Conservation (phyloP, 345 rosid genomes). For the Eucalyptus tenuipes region DNA sequence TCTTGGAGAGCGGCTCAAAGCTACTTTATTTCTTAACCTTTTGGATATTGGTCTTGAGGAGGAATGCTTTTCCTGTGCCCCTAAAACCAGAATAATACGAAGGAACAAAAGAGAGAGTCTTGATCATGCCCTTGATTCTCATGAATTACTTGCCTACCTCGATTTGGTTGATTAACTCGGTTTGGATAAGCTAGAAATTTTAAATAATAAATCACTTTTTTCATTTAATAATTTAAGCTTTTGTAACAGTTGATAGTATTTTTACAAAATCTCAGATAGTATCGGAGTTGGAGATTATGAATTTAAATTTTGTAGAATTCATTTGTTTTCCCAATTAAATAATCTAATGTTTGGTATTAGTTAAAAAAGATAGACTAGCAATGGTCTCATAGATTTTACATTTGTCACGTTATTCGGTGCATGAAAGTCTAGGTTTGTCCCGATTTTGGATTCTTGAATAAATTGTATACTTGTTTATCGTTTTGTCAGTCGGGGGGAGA, state of each 20-base stretch:
- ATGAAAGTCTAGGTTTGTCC: neutral
- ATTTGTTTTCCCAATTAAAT: too few relatives aligned
- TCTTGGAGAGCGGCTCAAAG: neutral
- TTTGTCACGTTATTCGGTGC: neutral
- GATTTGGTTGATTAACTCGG: neutral
- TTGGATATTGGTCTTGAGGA: neutral
- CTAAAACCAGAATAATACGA: neutral
- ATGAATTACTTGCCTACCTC: neutral
- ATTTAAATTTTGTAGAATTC: too few relatives aligned
- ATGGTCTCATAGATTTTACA: neutral
- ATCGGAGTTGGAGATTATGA: rapidly evolving
- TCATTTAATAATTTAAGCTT: too few relatives aligned
- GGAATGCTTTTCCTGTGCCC: neutral
- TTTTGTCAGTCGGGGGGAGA: neutral
- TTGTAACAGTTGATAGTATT: rapidly evolving
- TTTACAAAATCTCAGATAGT: rapidly evolving
- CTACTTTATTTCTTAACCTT: neutral
- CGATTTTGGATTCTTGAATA: neutral
- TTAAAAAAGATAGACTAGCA: too few relatives aligned
- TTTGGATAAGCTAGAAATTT: too few relatives aligned
- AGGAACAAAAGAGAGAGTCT: neutral
- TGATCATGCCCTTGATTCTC: neutral
- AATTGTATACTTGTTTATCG: neutral
- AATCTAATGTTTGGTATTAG: too few relatives aligned
- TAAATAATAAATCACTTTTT: too few relatives aligned